These are phyloP conservation scores for Ramularia endophylla DNA, from an alignment of 2,329 filamentous ascomycete species.

Conservation along the genomic window DNA sequence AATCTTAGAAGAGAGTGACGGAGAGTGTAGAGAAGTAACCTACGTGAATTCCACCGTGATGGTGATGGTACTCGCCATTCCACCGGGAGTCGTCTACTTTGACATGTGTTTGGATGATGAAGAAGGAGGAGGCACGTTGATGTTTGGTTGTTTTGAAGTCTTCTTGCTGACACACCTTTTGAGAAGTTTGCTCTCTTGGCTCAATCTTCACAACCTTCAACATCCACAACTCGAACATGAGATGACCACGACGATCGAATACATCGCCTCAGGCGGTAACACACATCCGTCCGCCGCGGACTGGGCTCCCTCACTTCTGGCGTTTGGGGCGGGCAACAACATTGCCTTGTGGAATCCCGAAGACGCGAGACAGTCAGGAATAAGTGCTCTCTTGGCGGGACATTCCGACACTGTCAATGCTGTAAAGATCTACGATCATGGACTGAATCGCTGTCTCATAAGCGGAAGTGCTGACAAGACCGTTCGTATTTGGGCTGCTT, in stretches of 20 bases:
- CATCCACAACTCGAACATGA: no score
- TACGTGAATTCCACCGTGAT: conserved; percentile 73
- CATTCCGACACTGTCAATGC: conserved; percentile 78
- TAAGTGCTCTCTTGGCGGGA: conserved; percentile 63
- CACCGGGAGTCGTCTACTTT: neutral
- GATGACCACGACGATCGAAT: conserved; percentile 26
- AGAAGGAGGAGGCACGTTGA: conserved; percentile 2
- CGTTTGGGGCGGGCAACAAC: conserved; percentile 84
- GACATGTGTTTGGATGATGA: neutral
- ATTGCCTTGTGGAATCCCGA: conserved; percentile 80
- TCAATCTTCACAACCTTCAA: neutral
- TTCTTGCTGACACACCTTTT: neutral
- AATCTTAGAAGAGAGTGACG: conserved; percentile 7
- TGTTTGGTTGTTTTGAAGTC: no score
- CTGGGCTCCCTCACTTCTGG: conserved; percentile 71
- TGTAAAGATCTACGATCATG: conserved; percentile 65
- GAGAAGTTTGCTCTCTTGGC: no score
- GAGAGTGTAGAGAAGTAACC: conserved; percentile 19
- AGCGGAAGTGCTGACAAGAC: conserved; percentile 78
- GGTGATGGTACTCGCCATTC: conserved; percentile 36
- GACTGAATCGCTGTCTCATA: conserved; percentile 55
- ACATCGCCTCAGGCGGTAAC: conserved; percentile 78
- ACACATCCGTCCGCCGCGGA: conserved; percentile 84
- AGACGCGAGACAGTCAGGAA: conserved; percentile 48
- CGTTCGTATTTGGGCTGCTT: conserved; percentile 56